A percentile compares a stretch with the other conserved stretches of the same genome.
Evolutionary conservation across 257 asterid species (phyloP).

Genomic region (Nicotiana sylvestris): DNA sequence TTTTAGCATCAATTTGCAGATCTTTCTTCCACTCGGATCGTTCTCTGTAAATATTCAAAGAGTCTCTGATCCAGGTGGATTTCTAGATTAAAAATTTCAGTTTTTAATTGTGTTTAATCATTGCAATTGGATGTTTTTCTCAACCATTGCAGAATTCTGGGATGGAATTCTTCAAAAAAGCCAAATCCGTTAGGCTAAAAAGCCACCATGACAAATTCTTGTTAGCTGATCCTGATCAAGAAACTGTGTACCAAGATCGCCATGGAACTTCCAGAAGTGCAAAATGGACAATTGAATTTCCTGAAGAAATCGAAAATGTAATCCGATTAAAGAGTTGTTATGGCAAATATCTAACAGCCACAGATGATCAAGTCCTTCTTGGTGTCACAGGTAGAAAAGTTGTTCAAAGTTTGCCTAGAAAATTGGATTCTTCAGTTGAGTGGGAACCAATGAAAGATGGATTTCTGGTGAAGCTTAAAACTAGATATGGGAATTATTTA

Average conservation of each 20-base stretch:
- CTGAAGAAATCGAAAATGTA: slow-evolving; percentile 47
- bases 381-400: slow-evolving; percentile 80
- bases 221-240: slow-evolving; percentile 60
- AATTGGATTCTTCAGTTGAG: slow-evolving; percentile 60
- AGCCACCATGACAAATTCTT: slow-evolving; percentile 75
- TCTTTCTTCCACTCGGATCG: not conserved
- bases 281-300: slow-evolving; percentile 71
- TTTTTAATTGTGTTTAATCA: slow-evolving; percentile 5
- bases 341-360: slow-evolving; percentile 63
- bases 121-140: not conserved
- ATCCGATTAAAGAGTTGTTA: slow-evolving; percentile 67
- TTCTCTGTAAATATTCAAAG: not conserved
- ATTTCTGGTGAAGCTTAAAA: slow-evolving; percentile 47
- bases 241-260: slow-evolving; percentile 62
- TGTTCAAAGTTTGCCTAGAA: slow-evolving; percentile 48
- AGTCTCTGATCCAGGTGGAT: not conserved
- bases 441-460: slow-evolving; percentile 89
- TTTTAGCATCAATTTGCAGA: not conserved
- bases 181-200: slow-evolving; percentile 57
- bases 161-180: slow-evolving; percentile 69
- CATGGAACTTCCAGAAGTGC: slow-evolving; percentile 38
- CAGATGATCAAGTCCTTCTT: slow-evolving; percentile 49
- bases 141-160: slow-evolving; percentile 42
- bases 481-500: slow-evolving; percentile 71
- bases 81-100: not conserved